Percentiles rank a stretch among this genome's conserved stretches.
phyloP scores from a whole-genome alignment of 2,329 filamentous ascomycete genomes.

The Neoscytalidium dimidiatum region DNA sequence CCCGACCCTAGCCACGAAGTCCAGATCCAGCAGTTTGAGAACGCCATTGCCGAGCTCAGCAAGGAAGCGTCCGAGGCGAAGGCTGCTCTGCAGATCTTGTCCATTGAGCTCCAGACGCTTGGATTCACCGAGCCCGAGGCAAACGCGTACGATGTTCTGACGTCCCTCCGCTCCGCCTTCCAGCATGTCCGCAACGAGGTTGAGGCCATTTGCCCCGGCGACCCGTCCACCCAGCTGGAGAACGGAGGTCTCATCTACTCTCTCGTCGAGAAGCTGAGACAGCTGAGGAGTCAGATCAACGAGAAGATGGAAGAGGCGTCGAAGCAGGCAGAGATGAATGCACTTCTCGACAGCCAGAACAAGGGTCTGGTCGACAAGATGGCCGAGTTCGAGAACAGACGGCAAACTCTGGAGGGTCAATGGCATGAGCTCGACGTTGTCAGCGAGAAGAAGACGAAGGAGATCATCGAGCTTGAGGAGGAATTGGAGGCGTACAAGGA shows the following conservation, averaged over 20 bases:
- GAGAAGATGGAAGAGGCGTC: slow-evolving; percentile 36
- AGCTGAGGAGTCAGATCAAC: slow-evolving; percentile 30
- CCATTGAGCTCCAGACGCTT: slow-evolving; percentile 47
- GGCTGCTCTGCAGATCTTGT: slow-evolving; percentile 43
- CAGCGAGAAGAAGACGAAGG: slow-evolving; percentile 39
- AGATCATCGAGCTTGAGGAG: slow-evolving; percentile 40
- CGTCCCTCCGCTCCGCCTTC: slow-evolving; percentile 45
- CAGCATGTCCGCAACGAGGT: slow-evolving; percentile 41
- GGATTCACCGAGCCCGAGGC: slow-evolving; percentile 40
- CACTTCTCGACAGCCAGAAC: slow-evolving; percentile 39
- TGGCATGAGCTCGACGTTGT: slow-evolving; percentile 38
- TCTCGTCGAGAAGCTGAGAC: slow-evolving; percentile 40
- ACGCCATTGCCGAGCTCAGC: slow-evolving; percentile 42
- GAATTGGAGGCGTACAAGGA: slow-evolving; percentile 24
- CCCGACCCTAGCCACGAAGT: slow-evolving; percentile 25
- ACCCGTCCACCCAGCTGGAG: slow-evolving; percentile 37
- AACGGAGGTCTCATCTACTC: slow-evolving; percentile 44
- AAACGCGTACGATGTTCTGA: slow-evolving; percentile 36
- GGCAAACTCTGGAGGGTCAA: slow-evolving; percentile 38
- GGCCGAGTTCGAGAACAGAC: slow-evolving; percentile 37
- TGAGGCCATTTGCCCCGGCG: slow-evolving; percentile 43
- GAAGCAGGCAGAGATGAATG: slow-evolving; percentile 35
- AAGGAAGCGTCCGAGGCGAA: slow-evolving; percentile 42
- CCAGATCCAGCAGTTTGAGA: slow-evolving; percentile 39
- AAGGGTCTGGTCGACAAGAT: slow-evolving; percentile 38